Conservation (phyloP, 345 rosid genomes). For the Clarkia xantiana region DNA sequence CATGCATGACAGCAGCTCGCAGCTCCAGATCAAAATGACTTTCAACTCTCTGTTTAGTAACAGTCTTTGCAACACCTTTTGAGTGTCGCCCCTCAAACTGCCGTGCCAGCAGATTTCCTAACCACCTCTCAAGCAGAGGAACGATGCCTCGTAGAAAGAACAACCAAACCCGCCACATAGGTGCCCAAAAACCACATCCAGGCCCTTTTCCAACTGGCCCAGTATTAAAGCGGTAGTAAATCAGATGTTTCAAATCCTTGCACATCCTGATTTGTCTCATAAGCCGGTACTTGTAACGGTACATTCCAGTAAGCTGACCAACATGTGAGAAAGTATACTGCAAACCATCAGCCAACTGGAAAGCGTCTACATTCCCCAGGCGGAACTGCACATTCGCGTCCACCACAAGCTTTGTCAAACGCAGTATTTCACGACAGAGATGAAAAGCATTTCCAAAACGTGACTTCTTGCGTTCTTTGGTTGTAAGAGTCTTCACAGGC, state of each 20-base stretch:
- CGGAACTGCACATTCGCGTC: conserved; percentile 98
- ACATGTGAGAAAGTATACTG: conserved; percentile 96
- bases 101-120: conserved; percentile 90
- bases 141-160: conserved; percentile 96
- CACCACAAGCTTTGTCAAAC: conserved; percentile 91
- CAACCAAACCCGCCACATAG: conserved; percentile 99
- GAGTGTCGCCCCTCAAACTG: conserved; percentile 99
- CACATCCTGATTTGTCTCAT: conserved; percentile 99
- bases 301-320: conserved; percentile 99
- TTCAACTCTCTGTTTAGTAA: conserved; percentile 96
- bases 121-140: conserved; percentile 89
- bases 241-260: conserved; percentile 90
- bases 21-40: conserved; percentile 97
- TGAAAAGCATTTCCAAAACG: conserved; percentile 98
- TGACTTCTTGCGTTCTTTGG: conserved; percentile 94
- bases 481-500: conserved; percentile 97
- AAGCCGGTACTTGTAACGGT: conserved; percentile 85
- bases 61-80: conserved; percentile 99
- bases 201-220: conserved; percentile 99
- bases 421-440: conserved; percentile 95
- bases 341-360: conserved; percentile 93
- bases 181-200: conserved; percentile 99
- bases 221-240: conserved; percentile 92
- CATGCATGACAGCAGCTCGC: conserved; percentile 99
- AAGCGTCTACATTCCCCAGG: conserved; percentile 93